Evolutionary conservation across 1,284 basidiomycete genomes (phyloP).

Genomic region (Heterobasidion parviporum): DNA sequence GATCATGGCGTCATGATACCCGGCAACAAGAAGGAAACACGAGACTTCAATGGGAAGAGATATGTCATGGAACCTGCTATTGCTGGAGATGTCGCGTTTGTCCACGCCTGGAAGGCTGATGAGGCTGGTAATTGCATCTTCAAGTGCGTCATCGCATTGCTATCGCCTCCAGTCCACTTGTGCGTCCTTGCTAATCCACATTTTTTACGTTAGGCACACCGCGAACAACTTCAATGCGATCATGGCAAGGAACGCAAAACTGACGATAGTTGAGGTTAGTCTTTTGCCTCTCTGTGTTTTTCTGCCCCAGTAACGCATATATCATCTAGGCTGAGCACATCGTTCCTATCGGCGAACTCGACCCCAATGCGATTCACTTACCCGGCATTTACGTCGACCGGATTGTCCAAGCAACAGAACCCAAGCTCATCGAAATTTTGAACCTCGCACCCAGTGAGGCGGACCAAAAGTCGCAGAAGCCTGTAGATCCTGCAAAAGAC

Average conservation of each 20-base stretch:
- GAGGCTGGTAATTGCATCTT: constrained; percentile 82
- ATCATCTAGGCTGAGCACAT: constrained; percentile 74
- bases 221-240: constrained; percentile 84
- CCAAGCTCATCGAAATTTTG: constrained; percentile 74
- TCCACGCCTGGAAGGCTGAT: constrained; percentile 94
- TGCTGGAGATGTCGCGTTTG: constrained; percentile 80
- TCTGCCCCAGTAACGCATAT: neutral
- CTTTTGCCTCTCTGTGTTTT: neutral
- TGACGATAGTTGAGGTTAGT: constrained; percentile 81
- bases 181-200: neutral
- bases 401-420: constrained; percentile 68
- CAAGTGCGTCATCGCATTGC: constrained; percentile 35
- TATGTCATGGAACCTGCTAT: constrained; percentile 88
- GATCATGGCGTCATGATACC: constrained; percentile 53
- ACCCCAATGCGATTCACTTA: constrained; percentile 79
- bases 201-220: constrained; percentile 48
- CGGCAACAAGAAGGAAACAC: constrained; percentile 74
- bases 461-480: constrained; percentile 13
- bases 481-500: constrained; percentile 39
- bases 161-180: neutral
- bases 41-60: constrained; percentile 72
- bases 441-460: constrained; percentile 47
- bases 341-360: constrained; percentile 77
- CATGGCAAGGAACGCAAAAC: constrained; percentile 83
- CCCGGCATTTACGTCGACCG: constrained; percentile 86